phyloP scores from a whole-genome alignment of 345 rosid genomes.

The Kernera saxatilis region DNA sequence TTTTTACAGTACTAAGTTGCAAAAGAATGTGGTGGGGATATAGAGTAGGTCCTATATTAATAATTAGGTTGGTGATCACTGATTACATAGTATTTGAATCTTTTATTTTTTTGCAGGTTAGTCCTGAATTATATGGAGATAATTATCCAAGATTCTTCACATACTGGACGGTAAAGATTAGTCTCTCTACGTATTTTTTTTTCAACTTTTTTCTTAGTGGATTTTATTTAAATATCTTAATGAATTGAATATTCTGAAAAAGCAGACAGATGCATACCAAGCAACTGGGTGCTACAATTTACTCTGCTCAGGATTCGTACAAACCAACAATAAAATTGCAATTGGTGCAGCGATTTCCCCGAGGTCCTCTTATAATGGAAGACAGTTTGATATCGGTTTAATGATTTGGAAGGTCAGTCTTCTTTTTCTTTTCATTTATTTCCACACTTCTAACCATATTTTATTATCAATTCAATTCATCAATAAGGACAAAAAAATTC shows the following conservation, averaged over 20 bases:
- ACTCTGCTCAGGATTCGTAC: conserved; percentile 92
- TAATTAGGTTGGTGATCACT: conserved; percentile 22
- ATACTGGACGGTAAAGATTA: conserved; percentile 82
- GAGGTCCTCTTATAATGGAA: conserved; percentile 75
- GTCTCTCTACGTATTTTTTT: neutral
- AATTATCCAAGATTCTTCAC: conserved; percentile 92
- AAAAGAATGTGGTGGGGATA: conserved; percentile 14
- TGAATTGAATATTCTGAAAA: neutral
- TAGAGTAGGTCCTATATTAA: conserved; percentile 5
- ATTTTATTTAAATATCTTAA: neutral
- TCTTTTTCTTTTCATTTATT: conserved; percentile 24
- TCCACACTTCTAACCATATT: conserved; percentile 17
- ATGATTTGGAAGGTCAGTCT: conserved; percentile 92
- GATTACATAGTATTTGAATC: conserved; percentile 11
- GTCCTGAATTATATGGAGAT: conserved; percentile 96
- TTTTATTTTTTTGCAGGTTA: conserved; percentile 53
- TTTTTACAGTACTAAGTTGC: neutral
- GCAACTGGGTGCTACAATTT: conserved; percentile 98
- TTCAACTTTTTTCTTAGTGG: neutral
- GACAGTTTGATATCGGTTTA: conserved; percentile 83
- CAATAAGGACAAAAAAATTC: neutral
- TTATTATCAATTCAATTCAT: conserved; percentile 3
- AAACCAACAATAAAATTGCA: conserved; percentile 84
- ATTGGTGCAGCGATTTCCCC: conserved; percentile 98
- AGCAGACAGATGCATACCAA: conserved; percentile 93